phyloP scores from a whole-genome alignment of 805 yeast genomes.

The Starmerella sp. region DNA sequence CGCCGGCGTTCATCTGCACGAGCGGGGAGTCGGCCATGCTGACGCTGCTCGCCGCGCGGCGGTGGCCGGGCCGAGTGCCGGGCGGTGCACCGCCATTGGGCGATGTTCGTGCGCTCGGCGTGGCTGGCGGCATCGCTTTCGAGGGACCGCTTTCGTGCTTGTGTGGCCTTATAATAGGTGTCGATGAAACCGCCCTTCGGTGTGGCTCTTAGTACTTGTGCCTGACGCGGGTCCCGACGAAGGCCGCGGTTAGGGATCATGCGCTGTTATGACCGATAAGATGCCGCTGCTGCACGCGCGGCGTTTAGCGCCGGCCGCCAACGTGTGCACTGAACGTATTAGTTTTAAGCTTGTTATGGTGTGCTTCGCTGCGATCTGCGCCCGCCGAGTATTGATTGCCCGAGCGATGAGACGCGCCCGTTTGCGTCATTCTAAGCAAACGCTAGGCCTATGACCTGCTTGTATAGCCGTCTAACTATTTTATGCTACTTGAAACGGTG shows the following conservation, averaged over 20 bases:
- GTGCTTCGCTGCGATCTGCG: too few species aligned
- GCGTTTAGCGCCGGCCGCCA: too few species aligned
- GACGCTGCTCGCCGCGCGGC: slow-evolving; percentile 4
- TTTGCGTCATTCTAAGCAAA: too few species aligned
- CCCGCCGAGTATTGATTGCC: too few species aligned
- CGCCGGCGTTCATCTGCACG: slow-evolving; percentile 23
- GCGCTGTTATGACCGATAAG: neutral
- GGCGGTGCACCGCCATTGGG: neutral
- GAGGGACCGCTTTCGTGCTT: neutral
- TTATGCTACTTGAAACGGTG: too few species aligned
- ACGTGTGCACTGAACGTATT: too few species aligned
- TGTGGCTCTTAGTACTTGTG: neutral
- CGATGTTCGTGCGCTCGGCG: neutral
- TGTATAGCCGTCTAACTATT: too few species aligned
- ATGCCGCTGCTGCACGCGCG: neutral
- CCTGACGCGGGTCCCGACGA: neutral
- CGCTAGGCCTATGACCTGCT: too few species aligned
- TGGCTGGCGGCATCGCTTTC: slow-evolving; percentile 1
- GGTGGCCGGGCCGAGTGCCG: slow-evolving; percentile 1
- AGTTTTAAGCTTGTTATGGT: too few species aligned
- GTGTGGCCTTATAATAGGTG: neutral
- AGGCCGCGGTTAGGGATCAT: neutral
- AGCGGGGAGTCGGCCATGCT: slow-evolving; percentile 20
- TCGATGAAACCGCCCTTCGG: neutral
- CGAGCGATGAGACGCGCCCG: too few species aligned